Conservation (phyloP, 208 protist species). For the Trypanosomatidae sp. region DNA sequence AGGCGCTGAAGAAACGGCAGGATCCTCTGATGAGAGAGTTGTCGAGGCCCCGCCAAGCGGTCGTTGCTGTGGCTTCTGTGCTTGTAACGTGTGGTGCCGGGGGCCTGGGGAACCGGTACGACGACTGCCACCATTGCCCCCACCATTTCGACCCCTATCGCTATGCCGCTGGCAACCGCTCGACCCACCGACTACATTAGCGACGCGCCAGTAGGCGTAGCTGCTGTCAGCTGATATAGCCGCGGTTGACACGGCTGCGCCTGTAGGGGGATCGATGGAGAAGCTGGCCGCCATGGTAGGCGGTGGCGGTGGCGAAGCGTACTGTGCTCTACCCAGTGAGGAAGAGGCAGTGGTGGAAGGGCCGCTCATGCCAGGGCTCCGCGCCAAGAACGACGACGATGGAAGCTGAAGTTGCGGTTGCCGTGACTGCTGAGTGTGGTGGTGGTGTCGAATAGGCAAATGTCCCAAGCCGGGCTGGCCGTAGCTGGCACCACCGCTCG, state of each 20-base stretch:
- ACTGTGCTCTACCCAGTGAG: neutral
- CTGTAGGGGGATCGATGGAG: neutral
- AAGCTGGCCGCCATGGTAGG: neutral
- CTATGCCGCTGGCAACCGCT: conserved; percentile 5
- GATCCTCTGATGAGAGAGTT: neutral
- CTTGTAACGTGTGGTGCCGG: neutral
- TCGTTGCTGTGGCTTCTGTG: neutral
- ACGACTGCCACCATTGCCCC: conserved; percentile 1
- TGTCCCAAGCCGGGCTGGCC: neutral
- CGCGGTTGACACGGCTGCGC: neutral
- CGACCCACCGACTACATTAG: neutral
- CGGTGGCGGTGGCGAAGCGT: neutral
- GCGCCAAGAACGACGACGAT: neutral
- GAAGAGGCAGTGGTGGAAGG: conserved; percentile 2
- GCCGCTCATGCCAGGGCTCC: neutral
- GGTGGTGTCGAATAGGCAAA: neutral
- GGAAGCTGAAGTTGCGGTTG: neutral
- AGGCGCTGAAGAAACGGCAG: neutral
- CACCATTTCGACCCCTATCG: conserved; percentile 6
- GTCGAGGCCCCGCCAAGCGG: neutral
- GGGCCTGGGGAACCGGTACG: neutral
- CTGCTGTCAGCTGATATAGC: neutral
- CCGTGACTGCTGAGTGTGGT: neutral
- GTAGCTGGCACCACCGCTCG: neutral
- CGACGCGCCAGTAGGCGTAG: conserved; percentile 10